Percentiles rank a stretch among this genome's conserved stretches.
phyloP scores from a whole-genome alignment of 352 stramenopile species.

The Lagenidium giganteum region DNA sequence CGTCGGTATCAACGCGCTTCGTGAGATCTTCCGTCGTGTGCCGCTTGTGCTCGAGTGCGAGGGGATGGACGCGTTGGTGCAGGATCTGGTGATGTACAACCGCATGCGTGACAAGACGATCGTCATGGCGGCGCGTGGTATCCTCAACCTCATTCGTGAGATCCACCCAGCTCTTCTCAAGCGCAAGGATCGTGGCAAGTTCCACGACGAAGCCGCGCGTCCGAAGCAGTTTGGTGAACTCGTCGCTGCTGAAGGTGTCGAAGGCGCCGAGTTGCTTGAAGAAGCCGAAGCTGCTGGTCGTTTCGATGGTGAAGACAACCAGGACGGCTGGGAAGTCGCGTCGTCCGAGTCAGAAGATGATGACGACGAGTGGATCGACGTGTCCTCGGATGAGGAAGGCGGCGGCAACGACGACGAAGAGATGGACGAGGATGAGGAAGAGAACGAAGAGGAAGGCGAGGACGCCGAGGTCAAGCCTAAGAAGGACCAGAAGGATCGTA shows the following conservation, averaged over 20 bases:
- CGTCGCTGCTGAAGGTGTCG: constrained; percentile 89
- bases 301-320: constrained; percentile 79
- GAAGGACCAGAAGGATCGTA: constrained; percentile 63
- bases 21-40: constrained; percentile 93
- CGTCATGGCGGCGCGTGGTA: constrained; percentile 93
- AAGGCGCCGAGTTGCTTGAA: constrained; percentile 94
- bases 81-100: constrained; percentile 95
- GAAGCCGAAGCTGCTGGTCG: constrained; percentile 65
- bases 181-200: constrained; percentile 95
- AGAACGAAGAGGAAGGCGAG: constrained; percentile 43
- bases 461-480: constrained; percentile 24
- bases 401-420: constrained; percentile 44
- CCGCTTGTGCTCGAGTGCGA: constrained; percentile 94
- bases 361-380: constrained; percentile 63
- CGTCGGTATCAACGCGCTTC: constrained; percentile 96
- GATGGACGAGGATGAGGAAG: constrained; percentile 36
- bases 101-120: constrained; percentile 96
- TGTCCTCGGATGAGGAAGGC: constrained; percentile 57
- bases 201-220: constrained; percentile 76
- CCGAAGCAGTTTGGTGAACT: constrained; percentile 90
- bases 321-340: constrained; percentile 80
- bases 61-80: constrained; percentile 84
- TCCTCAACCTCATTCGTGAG: constrained; percentile 97
- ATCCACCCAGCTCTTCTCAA: constrained; percentile 94
- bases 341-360: constrained; percentile 59